Conservation (phyloP, 495 filamentous ascomycete genomes). For the Monascus purpureus region DNA sequence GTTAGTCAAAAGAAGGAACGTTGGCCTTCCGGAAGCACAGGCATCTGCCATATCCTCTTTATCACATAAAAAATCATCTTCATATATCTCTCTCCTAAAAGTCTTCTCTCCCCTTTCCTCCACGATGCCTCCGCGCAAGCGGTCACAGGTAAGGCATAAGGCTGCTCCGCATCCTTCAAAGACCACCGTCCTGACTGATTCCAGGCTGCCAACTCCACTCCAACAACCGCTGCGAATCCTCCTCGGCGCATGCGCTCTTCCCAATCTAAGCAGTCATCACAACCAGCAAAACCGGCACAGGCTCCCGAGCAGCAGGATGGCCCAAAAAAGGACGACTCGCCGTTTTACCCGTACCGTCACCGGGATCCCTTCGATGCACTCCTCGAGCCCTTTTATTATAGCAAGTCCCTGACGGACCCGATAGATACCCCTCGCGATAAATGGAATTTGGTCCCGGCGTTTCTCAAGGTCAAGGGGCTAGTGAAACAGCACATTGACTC, state of each 20-base stretch:
- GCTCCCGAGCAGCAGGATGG: slow-evolving; percentile 1
- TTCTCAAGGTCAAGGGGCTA: slow-evolving; percentile 90
- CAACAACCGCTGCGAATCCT: slow-evolving; percentile 7
- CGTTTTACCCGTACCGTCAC: slow-evolving; percentile 15
- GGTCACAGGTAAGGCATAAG: slow-evolving; percentile 11
- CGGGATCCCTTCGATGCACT: slow-evolving; percentile 64
- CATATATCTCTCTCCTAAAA: no score
- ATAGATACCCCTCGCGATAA: slow-evolving; percentile 91
- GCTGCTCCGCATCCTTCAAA: slow-evolving; percentile 6
- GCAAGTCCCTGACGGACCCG: slow-evolving; percentile 81
- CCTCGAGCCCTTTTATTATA: slow-evolving; percentile 89
- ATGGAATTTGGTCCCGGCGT: slow-evolving; percentile 91
- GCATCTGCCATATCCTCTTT: no score
- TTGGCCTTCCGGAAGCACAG: no score
- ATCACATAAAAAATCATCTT: no score
- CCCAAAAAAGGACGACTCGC: slow-evolving; percentile 2
- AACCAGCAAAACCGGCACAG: slow-evolving; percentile 2
- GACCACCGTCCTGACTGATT: slow-evolving; percentile 1
- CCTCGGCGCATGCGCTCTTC: slow-evolving; percentile 7
- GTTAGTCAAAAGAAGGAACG: no score
- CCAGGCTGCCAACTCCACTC: slow-evolving; percentile 6
- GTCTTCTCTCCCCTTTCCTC: no score
- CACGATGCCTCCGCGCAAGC: slow-evolving; percentile 13
- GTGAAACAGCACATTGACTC: slow-evolving; percentile 98
- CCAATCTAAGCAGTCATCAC: background rate